Evolutionary conservation across 495 filamentous ascomycete genomes (phyloP).

Genomic region (Penicillium manginii): DNA sequence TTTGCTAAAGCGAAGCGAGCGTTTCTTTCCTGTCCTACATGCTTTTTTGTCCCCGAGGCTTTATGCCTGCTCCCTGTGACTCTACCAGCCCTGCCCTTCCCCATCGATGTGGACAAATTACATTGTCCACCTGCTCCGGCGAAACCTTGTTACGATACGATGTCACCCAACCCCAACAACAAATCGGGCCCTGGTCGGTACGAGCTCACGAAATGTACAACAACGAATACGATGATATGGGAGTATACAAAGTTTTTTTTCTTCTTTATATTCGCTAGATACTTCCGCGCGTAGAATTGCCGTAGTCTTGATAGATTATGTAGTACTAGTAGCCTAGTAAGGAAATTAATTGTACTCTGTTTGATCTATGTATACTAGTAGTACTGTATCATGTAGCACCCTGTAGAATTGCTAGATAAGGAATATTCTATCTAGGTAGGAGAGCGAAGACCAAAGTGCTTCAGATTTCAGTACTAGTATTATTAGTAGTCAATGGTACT

Average conservation of each 20-base stretch:
- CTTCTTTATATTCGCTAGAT: neutral
- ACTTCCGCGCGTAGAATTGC: neutral
- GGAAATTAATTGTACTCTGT: too few species aligned
- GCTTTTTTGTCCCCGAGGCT: neutral
- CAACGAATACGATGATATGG: neutral
- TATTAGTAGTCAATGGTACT: too few species aligned
- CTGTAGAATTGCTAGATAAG: too few species aligned
- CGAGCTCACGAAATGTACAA: conserved; percentile 10
- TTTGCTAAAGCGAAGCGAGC: conserved; percentile 17
- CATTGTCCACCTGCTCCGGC: conserved; percentile 2
- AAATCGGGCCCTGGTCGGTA: conserved; percentile 9
- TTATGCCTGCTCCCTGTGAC: conserved; percentile 2
- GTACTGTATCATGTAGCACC: too few species aligned
- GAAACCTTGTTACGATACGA: neutral
- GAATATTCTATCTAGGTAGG: too few species aligned
- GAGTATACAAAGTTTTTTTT: neutral
- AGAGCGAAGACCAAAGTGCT: too few species aligned
- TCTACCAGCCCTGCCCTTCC: neutral
- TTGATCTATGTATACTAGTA: too few species aligned
- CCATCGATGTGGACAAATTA: conserved; percentile 4
- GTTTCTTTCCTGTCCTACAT: conserved; percentile 9
- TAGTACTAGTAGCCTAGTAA: too few species aligned
- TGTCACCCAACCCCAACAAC: neutral
- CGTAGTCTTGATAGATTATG: neutral
- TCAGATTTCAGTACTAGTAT: too few species aligned